A percentile compares a stretch with the other conserved stretches of the same genome.
Conservation (phyloP, 345 rosid genomes). For the Corchorus capsularis region DNA sequence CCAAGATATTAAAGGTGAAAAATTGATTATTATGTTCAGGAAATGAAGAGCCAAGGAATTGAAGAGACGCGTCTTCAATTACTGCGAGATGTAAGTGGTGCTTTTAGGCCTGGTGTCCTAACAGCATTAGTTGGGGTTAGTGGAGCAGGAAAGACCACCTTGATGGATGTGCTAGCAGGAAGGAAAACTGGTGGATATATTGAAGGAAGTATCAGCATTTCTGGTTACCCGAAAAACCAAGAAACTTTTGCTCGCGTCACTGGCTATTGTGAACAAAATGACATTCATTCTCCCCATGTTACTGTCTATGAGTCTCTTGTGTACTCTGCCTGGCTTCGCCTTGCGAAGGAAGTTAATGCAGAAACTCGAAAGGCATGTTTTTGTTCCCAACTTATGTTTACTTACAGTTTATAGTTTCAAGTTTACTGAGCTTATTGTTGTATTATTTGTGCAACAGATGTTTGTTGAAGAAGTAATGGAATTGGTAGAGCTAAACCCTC, state of each 20-base stretch:
- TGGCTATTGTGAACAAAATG: constrained; percentile 85
- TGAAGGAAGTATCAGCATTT: constrained; percentile 67
- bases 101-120: constrained; percentile 76
- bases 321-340: constrained; percentile 84
- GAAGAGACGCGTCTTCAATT: constrained; percentile 63
- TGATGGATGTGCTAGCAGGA: constrained; percentile 77
- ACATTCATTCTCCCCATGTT: constrained; percentile 77
- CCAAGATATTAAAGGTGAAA: background rate
- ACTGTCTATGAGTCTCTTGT: constrained; percentile 73
- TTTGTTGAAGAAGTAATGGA: constrained; percentile 74
- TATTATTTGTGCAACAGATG: constrained; percentile 35
- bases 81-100: constrained; percentile 64
- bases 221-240: constrained; percentile 78
- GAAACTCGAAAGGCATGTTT: constrained; percentile 43
- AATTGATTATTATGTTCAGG: constrained; percentile 41
- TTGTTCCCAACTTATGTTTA: background rate
- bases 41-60: constrained; percentile 67
- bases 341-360: constrained; percentile 43
- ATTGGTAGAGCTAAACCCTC: constrained; percentile 47
- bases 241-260: constrained; percentile 75
- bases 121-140: constrained; percentile 82
- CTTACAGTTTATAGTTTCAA: background rate
- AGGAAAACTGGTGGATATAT: constrained; percentile 74
- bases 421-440: background rate
- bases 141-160: constrained; percentile 89